Conservation (phyloP, 768 basidiomycete species). For the Suillus placidus region DNA sequence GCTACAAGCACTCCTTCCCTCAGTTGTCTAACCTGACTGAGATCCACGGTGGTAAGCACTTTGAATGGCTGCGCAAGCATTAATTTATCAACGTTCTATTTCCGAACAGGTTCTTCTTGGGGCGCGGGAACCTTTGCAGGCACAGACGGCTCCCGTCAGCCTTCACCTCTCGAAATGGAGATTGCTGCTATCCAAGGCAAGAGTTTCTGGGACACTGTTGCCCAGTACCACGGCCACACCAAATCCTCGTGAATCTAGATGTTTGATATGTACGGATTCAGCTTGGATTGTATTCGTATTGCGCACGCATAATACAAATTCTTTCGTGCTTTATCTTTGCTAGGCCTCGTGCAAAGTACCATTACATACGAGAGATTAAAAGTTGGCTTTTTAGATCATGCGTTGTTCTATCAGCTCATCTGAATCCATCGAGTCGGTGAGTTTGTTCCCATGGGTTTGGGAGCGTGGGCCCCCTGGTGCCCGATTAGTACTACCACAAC, state of each 20-base stretch:
- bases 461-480: neutral
- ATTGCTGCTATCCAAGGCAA: slow-evolving; percentile 61
- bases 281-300: slow-evolving; percentile 2
- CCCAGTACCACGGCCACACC: slow-evolving; percentile 34
- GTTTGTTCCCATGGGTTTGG: slow-evolving; percentile 3
- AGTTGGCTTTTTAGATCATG: neutral
- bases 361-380: neutral
- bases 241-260: slow-evolving; percentile 15
- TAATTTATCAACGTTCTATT: neutral
- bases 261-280: neutral
- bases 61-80: neutral
- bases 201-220: slow-evolving; percentile 52
- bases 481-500: neutral
- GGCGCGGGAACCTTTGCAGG: slow-evolving; percentile 74
- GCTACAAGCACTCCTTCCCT: slow-evolving; percentile 47
- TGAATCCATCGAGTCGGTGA: neutral
- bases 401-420: neutral
- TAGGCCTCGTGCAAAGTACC: neutral
- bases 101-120: slow-evolving; percentile 68
- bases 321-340: neutral
- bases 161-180: slow-evolving; percentile 57
- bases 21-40: slow-evolving; percentile 43
- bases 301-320: neutral
- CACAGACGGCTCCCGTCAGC: slow-evolving; percentile 59
- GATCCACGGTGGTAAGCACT: slow-evolving; percentile 47